phyloP scores from a whole-genome alignment of 495 filamentous ascomycete species.

The Pyrenopolyporus hunteri region DNA sequence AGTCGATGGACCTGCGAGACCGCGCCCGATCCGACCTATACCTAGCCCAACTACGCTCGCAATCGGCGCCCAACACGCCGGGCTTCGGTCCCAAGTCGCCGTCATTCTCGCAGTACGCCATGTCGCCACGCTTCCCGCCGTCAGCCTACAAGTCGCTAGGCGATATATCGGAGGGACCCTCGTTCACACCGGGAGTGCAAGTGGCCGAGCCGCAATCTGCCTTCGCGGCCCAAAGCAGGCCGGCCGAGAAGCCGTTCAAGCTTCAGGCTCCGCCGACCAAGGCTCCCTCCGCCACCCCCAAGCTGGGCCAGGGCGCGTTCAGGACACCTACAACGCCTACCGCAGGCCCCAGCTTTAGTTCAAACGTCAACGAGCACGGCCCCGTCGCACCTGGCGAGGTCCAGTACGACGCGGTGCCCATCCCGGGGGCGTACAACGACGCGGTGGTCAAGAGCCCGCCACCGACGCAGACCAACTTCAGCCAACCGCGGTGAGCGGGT shows the following conservation, averaged over 20 bases:
- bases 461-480: constrained; percentile 48
- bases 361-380: constrained; percentile 50
- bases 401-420: constrained; percentile 70
- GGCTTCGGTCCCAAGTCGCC: constrained; percentile 75
- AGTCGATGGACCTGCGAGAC: constrained; percentile 96
- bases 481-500: constrained; percentile 23
- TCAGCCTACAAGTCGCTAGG: constrained; percentile 54
- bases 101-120: constrained; percentile 57
- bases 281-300: constrained; percentile 77
- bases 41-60: constrained; percentile 88
- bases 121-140: constrained; percentile 62
- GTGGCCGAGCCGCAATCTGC: constrained; percentile 52
- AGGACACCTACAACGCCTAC: constrained; percentile 43
- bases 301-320: constrained; percentile 64
- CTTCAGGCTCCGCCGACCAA: constrained; percentile 82
- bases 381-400: constrained; percentile 66
- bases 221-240: constrained; percentile 47
- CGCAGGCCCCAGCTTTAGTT: constrained; percentile 29
- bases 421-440: constrained; percentile 66
- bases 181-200: constrained; percentile 54
- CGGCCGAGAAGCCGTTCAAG: constrained; percentile 70
- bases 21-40: constrained; percentile 91
- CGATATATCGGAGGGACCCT: constrained; percentile 49
- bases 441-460: constrained; percentile 53
- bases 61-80: constrained; percentile 94